Percentiles rank a stretch among this genome's conserved stretches.
These are phyloP conservation scores for Keithomyces neogunnii DNA, from an alignment of 2,329 filamentous ascomycete species.

Conservation along the genomic window DNA sequence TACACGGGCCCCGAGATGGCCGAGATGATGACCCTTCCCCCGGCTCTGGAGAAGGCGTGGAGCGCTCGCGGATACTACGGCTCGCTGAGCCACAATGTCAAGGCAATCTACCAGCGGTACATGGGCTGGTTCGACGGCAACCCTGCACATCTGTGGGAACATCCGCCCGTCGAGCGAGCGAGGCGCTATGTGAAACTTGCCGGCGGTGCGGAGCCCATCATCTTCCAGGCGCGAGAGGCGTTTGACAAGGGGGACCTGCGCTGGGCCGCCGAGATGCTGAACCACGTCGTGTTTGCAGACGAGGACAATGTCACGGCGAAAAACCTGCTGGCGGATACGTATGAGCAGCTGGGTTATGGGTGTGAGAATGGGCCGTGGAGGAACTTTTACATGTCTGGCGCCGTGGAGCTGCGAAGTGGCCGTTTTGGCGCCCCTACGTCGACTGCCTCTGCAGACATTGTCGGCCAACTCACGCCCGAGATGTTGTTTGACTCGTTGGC, in stretches of 20 bases:
- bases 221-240: slow-evolving; percentile 20
- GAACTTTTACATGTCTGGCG: slow-evolving; percentile 27
- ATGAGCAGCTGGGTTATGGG: slow-evolving; percentile 24
- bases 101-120: slow-evolving; percentile 15
- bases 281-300: slow-evolving; percentile 23
- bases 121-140: slow-evolving; percentile 15
- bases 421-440: slow-evolving; percentile 4
- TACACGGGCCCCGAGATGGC: slow-evolving; percentile 30
- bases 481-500: slow-evolving; percentile 7
- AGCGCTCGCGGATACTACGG: slow-evolving; percentile 26
- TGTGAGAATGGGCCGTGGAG: slow-evolving; percentile 31
- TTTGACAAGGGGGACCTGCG: slow-evolving; percentile 22
- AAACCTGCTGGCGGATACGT: slow-evolving; percentile 20
- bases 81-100: slow-evolving; percentile 29
- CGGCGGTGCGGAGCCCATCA: slow-evolving; percentile 23
- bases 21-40: slow-evolving; percentile 25
- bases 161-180: slow-evolving; percentile 17
- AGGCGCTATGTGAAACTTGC: slow-evolving; percentile 26
- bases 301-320: slow-evolving; percentile 12
- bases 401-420: slow-evolving; percentile 16
- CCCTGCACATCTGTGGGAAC: slow-evolving; percentile 8
- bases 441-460: slow-evolving; percentile 1
- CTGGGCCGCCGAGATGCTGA: slow-evolving; percentile 29
- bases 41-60: slow-evolving; percentile 15
- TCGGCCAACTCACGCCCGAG: slow-evolving; percentile 5